Evolutionary conservation across 1,139 yeast genomes (phyloP), one percentile per base, ranked within the genome.

Genomic region (Taphrina populina): DNA sequence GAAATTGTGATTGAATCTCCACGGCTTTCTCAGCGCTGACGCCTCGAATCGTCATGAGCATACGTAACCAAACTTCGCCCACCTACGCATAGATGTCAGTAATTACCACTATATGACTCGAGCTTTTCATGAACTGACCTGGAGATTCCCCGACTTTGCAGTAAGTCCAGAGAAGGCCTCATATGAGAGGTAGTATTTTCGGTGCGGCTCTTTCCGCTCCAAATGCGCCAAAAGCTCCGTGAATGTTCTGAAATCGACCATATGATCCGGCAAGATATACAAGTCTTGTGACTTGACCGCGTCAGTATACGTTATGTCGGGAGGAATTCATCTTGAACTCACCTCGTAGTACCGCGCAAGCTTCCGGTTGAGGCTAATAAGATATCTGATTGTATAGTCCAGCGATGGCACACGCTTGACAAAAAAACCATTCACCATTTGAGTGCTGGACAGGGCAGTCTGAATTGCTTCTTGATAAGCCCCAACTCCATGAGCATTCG

Each of bases 1-100:
- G 76, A 63, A 76, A 88, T 41, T 73, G 67, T 45, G 69, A 72
- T 67, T 90, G 97, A 6, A 94, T 81, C 2, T 81, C 80, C 8
- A 81, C 67, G 0, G 98, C 98, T 66, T 85, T 87, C 61, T 90
- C 96, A 40, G 88, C 71, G 0, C 95, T 81, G 0, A 92, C 75
- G 0, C 98, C 98, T 59, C 79, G 76, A 1, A 84, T 76, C 1
- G 90, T 76, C 84, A 88, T 80, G 23, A 94, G 74, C 83, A 88
- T 82, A 44, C 79, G 73, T 2, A 88, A 72, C 63, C 81, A 92
- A 63, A 88, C 71, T 62, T 92, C 96, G 44, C 80, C 81, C 0
- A 88, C 80, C 0, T 95, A 23, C 24, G 15, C 4, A 36, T 30
- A n/a, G n/a, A n/a, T n/a, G n/a, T n/a, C n/a, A n/a, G n/a, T n/a